Evolutionary conservation across 768 basidiomycete genomes (phyloP), one percentile per base, ranked within the genome.

Genomic region (Panaeolus papilionaceus): DNA sequence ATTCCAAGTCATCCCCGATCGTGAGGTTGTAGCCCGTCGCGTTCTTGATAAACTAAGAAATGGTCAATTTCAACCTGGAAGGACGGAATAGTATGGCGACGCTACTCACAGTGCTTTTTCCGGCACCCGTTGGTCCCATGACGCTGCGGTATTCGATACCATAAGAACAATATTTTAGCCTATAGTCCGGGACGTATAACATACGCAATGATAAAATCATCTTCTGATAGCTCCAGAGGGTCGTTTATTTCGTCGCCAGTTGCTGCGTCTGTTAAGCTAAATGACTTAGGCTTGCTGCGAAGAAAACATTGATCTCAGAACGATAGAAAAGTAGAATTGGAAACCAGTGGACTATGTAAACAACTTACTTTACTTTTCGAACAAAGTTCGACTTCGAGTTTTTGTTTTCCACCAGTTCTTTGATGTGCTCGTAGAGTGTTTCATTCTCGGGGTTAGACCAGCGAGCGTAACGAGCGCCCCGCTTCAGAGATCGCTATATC

Each of bases 71-170:
- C 28, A 33, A 4, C 28, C 28, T 63, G 8, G 23, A 39, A 28
- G n/a, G 12, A n/a, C n/a, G n/a, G n/a, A n/a, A 3, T 33, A 1
- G 12, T 49, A 49, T 23, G 7, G 47, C 0, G 1, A 49, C 9
- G 16, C 20, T 20, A 47, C 61, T 62, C 37, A 67, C 66, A 20
- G 66, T 47, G 38, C 66, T 67, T 64, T 76, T 76, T n/a, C 76
- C 76, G 18, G 71, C 49, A 16, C 75, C 75, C 10, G 74, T 75
- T 8, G 72, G 70, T 1, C 75, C 75, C 65, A 76, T 70, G 18
- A 76, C 63, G 7, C 74, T 76, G 45, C 11, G 37, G 28, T 39
- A 2, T 9, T 6, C 8, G 5, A 47, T 47, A 58, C 18, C 0
- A 62, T 26, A 14, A 62, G 14, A 23, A 38, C 38, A 42, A 61